Percentiles rank a stretch among this genome's conserved stretches.
phyloP scores from a whole-genome alignment of 345 rosid genomes.

The Eucalyptus polybractea region DNA sequence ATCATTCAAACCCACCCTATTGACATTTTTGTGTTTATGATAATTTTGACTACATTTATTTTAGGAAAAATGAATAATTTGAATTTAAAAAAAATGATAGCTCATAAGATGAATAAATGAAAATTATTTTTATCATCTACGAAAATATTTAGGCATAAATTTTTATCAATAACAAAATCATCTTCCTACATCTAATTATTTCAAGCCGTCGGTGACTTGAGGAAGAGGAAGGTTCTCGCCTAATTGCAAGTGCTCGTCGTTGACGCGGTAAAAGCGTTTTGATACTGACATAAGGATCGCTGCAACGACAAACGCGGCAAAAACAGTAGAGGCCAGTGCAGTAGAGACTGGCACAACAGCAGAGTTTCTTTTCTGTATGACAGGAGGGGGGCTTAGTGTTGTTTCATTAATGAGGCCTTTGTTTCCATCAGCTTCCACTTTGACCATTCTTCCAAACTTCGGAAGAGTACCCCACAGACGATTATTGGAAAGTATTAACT shows the following conservation, averaged over 20 bases:
- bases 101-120: no score
- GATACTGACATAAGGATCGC: constrained; percentile 8
- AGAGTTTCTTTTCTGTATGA: constrained; percentile 1
- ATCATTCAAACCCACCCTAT: no score
- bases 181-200: no score
- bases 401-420: background rate
- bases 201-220: no score
- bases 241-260: constrained; percentile 13
- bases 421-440: constrained; percentile 24
- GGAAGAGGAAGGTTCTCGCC: background rate
- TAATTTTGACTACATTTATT: fast-evolving
- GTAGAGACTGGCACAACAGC: constrained; percentile 12
- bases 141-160: no score
- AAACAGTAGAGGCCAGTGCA: constrained; percentile 17
- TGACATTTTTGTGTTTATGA: no score
- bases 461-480: constrained; percentile 42
- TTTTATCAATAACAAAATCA: no score
- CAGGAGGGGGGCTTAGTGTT: background rate
- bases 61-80: no score
- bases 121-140: no score
- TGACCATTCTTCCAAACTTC: constrained; percentile 1
- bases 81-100: no score
- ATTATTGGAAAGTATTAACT: constrained; percentile 54
- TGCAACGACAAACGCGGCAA: constrained; percentile 12
- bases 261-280: constrained; percentile 25